Percentiles rank a stretch among this genome's conserved stretches.
Conservation (phyloP, 1,139 yeast genomes). For the Kurtzmaniella quercitrusa region DNA sequence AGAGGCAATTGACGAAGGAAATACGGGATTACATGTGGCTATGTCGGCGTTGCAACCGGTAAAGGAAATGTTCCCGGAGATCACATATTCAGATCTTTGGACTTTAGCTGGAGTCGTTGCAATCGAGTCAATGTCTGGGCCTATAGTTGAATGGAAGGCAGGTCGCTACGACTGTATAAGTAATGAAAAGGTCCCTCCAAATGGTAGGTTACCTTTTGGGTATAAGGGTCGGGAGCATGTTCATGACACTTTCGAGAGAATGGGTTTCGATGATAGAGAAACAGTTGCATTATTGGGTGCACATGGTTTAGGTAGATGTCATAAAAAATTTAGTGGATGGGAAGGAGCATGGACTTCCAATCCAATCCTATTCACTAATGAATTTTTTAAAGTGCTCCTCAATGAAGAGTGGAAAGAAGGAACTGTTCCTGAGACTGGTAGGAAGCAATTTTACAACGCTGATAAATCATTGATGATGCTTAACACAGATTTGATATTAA, state of each 20-base stretch:
- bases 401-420: constrained; percentile 29
- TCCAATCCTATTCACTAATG: constrained; percentile 34
- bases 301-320: constrained; percentile 64
- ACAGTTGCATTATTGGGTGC: constrained; percentile 63
- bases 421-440: constrained; percentile 37
- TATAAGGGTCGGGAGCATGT: constrained; percentile 51
- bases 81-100: constrained; percentile 63
- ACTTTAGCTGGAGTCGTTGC: constrained; percentile 63
- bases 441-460: constrained; percentile 30
- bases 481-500: constrained; percentile 57
- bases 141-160: constrained; percentile 52
- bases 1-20: constrained; percentile 48
- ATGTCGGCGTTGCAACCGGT: constrained; percentile 53
- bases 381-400: constrained; percentile 27
- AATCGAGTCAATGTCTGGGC: constrained; percentile 60
- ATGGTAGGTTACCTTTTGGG: constrained; percentile 61
- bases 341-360: constrained; percentile 39
- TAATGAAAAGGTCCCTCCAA: constrained; percentile 51
- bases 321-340: constrained; percentile 45
- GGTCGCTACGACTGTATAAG: constrained; percentile 60
- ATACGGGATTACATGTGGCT: constrained; percentile 57
- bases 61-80: constrained; percentile 53
- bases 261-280: constrained; percentile 64
- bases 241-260: constrained; percentile 47
- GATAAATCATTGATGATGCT: constrained; percentile 56